Base-by-base conservation (phyloP, 768 basidiomycete species). In the Sporobolomyces phaffii region DNA sequence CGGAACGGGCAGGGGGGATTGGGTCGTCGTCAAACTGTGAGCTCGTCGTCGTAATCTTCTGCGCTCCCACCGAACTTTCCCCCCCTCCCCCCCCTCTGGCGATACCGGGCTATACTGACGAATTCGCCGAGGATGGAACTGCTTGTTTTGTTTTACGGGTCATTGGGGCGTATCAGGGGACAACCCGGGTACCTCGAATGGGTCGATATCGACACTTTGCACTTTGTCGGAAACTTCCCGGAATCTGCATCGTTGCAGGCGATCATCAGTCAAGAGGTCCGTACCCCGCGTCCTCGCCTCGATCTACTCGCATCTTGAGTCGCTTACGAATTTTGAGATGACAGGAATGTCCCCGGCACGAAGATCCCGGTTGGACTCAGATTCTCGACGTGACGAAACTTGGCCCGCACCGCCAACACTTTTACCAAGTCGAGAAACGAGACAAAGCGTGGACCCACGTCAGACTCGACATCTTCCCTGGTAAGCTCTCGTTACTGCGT, bases 191-290 rank as follows among this genome's bases (percentile, higher is more conserved):
- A 82, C 60, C 81, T 96, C n/a, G 84, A 79, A 33, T 76, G 87
- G 64, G 84, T 86, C 33, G 90, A 93, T 73, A 86, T 99, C 70
- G 96, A 99, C 78, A 98, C 96, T 0, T 85, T 87, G 6, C 87
- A 93, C 80, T 98, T 96, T 80, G 90, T 89, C 76, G 96, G 94
- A 28, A 97, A 97, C 77, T 97, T 89, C 75, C 94, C 94, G 14
- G 87, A 90, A 73, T 87, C 86, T 65, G 89, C 87, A 75, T 89
- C 91, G 73, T 74, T 93, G 24, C 86, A 88, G 75, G 91, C 84
- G 18, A 78, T 80, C 62, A 64, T 67, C 56, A 79, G 77, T 48
- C 47, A 64, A 57, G 76, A 78, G 77, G 75, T 84, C 69, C 49
- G 78, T 74, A n/a, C n/a, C n/a, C n/a, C n/a, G n/a, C n/a, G n/a